Evolutionary conservation across 805 yeast genomes (phyloP).

Genomic region (Yamadazyma akitaensis): DNA sequence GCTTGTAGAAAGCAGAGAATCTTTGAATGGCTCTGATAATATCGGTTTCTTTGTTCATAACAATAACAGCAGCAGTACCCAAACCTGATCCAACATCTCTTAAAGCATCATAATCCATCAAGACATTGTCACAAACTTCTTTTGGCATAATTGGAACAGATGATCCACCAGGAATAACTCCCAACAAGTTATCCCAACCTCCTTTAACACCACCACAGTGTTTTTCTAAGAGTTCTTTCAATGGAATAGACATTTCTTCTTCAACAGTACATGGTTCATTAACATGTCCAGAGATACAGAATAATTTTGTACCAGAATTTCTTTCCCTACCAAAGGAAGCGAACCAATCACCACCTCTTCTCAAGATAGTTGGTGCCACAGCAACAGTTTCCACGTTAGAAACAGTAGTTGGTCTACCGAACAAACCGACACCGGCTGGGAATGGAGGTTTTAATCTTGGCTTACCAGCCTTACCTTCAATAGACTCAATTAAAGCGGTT

Average conservation of each 20-base stretch:
- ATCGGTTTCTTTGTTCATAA: conserved; percentile 84
- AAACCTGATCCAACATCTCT: conserved; percentile 83
- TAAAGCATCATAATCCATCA: conserved; percentile 87
- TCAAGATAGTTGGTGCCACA: conserved; percentile 83
- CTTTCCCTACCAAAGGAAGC: conserved; percentile 80
- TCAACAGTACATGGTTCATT: conserved; percentile 91
- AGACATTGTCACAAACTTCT: conserved; percentile 59
- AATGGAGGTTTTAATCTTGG: conserved; percentile 93
- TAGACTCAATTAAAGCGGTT: conserved; percentile 82
- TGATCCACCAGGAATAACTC: conserved; percentile 87
- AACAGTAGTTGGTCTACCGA: conserved; percentile 88
- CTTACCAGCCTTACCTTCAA: conserved; percentile 92
- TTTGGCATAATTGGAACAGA: conserved; percentile 81
- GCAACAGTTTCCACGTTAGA: conserved; percentile 90
- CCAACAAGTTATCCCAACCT: conserved; percentile 88
- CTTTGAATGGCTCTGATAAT: conserved; percentile 83
- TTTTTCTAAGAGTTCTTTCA: conserved; percentile 75
- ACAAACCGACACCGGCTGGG: conserved; percentile 91
- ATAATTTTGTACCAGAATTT: conserved; percentile 78
- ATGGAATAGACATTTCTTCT: conserved; percentile 90
- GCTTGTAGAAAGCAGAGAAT: conserved; percentile 79
- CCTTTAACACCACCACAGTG: conserved; percentile 91
- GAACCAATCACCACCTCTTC: conserved; percentile 90
- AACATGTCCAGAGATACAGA: conserved; percentile 86
- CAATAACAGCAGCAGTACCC: conserved; percentile 92